Base-by-base conservation (phyloP, 176 grass and related monocot species). In the Echinochloa phyllopogon region DNA sequence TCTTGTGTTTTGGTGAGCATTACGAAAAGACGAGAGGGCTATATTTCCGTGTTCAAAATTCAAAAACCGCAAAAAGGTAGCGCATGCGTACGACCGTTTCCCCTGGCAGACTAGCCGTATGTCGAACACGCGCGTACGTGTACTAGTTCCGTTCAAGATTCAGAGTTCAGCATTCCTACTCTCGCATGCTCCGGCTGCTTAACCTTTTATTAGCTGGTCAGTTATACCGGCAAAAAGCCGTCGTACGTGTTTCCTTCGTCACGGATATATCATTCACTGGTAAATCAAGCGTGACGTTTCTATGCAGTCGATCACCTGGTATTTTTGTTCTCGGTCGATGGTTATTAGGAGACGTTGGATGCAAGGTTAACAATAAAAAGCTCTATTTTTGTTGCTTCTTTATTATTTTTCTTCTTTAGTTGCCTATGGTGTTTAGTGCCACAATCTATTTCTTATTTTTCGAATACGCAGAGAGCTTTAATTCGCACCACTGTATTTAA, bases 41-140 rank as follows among this genome's bases (percentile, higher is more conserved):
- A 9, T 3, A 2, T 3, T 44, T 63, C 57, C 50, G 17, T 38
- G 38, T 67, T 24, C 2, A 47, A 71, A 24, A 77, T 15, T 5
- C 3, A 0, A 44, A 38, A 71, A 36, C 10, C 1, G 41, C 21
- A 14, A 6, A 36, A 45, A 5, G 9, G 29, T 33, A 33, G 2
- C 1, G 80, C 79, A 39, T 53, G 78, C 72, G 21, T 38, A 18
- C 39, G 88, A 86, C 39, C 56, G 29, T 39, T 86, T 27, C 78
- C 38, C 13, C 14, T 7, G 74, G 50, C 20, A 14, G 56, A 48
- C 45, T 48, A 47, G 13, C 17, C 29, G 45, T 77, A 0, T 37
- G 45, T 58, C 65, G 66, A 79, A 74, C 88, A 78, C 74, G 58
- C 83, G 79, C 86, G 40, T 59, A 11, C 53, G 8, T 9, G 57